phyloP scores from a whole-genome alignment of 1,284 basidiomycete genomes.

The Entoloma clypeatum region DNA sequence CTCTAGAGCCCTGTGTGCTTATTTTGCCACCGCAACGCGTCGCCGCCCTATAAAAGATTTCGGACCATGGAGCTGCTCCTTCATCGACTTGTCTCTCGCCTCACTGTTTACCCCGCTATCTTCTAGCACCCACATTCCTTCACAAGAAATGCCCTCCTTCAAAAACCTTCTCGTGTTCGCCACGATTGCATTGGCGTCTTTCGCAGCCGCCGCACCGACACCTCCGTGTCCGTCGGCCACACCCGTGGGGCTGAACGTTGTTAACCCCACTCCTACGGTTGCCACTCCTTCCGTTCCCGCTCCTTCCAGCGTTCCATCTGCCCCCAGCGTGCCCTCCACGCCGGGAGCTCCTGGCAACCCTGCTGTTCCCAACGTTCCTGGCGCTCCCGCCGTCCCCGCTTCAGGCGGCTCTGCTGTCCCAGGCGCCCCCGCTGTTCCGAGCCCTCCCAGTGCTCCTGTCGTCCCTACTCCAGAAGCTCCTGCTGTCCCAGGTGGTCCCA shows the following conservation, averaged over 20 bases:
- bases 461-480: neutral
- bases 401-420: too few relatives aligned
- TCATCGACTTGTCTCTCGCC: conserved; percentile 1
- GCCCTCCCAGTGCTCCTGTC: neutral
- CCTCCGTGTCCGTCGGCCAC: conserved; percentile 14
- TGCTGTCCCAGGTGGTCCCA: neutral
- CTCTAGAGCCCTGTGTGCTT: too few relatives aligned
- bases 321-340: neutral
- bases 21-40: too few relatives aligned
- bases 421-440: neutral
- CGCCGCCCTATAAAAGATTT: too few relatives aligned
- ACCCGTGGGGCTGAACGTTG: neutral
- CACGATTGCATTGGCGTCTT: conserved; percentile 33
- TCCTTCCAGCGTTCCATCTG: neutral
- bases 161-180: conserved; percentile 35
- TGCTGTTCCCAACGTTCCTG: too few relatives aligned
- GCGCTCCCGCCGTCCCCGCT: neutral
- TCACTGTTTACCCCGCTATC: neutral
- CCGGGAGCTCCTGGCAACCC: too few relatives aligned
- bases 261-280: neutral
- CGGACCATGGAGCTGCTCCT: too few relatives aligned
- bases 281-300: neutral
- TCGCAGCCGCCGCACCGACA: conserved; percentile 27
- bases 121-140: conserved; percentile 36
- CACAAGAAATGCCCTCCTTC: conserved; percentile 46